Percentiles rank a stretch among this genome's conserved stretches.
Conservation (phyloP, 2,329 filamentous ascomycete species). For the Fusarium nanum region DNA sequence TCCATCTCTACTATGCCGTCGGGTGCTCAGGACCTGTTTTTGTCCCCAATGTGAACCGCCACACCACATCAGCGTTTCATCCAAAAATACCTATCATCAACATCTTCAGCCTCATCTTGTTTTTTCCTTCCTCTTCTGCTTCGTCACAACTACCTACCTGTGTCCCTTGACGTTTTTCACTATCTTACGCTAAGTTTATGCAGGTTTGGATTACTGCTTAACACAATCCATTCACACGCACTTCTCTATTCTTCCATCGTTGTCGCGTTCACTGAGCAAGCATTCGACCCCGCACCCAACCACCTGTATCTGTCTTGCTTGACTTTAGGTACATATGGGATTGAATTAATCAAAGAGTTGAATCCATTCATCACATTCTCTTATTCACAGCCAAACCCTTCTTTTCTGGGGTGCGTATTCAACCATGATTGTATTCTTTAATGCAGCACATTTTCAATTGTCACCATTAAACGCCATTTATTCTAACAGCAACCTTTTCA, state of each 20-base stretch:
- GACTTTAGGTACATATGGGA: slow-evolving; percentile 17
- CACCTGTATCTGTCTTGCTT: slow-evolving; percentile 33
- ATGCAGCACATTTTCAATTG: neutral
- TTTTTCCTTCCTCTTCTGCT: neutral
- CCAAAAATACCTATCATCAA: slow-evolving; percentile 28
- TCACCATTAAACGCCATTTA: neutral
- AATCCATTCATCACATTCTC: slow-evolving; percentile 30
- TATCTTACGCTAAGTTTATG: neutral
- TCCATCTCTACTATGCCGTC: slow-evolving; percentile 8
- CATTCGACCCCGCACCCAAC: slow-evolving; percentile 39
- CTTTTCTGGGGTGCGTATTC: slow-evolving; percentile 27
- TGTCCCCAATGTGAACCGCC: slow-evolving; percentile 25
- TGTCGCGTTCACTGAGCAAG: slow-evolving; percentile 19
- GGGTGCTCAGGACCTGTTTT: slow-evolving; percentile 19
- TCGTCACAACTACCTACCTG: slow-evolving; percentile 9
- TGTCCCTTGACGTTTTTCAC: neutral
- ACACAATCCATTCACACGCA: slow-evolving; percentile 36
- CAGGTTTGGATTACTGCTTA: slow-evolving; percentile 19
- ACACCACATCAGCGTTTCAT: slow-evolving; percentile 30
- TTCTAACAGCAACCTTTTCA: slow-evolving; percentile 18
- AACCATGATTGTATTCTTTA: neutral
- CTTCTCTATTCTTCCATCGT: slow-evolving; percentile 16
- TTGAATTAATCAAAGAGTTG: slow-evolving; percentile 26
- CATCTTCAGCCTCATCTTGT: slow-evolving; percentile 28
- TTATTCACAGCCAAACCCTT: slow-evolving; percentile 25